phyloP scores from a whole-genome alignment of 169 alveolate species.

The Cryptosporidium parvum region DNA sequence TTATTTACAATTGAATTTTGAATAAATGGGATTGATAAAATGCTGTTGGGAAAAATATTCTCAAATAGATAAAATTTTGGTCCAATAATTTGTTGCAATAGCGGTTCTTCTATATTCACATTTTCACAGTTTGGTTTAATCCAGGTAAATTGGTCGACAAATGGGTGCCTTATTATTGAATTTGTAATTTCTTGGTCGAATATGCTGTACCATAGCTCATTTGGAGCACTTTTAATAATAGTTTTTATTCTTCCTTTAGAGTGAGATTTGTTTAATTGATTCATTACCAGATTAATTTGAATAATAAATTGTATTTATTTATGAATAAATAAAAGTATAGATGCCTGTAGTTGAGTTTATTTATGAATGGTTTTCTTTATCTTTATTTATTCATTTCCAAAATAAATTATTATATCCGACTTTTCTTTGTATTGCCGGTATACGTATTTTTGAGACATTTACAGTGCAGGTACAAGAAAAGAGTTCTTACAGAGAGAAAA shows the following conservation, averaged over 20 bases:
- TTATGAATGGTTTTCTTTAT: neutral
- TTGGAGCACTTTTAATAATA: slow-evolving; percentile 7
- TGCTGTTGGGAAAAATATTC: slow-evolving; percentile 48
- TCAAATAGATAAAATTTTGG: slow-evolving; percentile 37
- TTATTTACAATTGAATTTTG: slow-evolving; percentile 28
- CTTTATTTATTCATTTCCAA: neutral
- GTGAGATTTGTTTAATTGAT: slow-evolving; percentile 15
- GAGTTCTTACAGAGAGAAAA: neutral
- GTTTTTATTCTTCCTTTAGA: slow-evolving; percentile 37
- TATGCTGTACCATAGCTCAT: slow-evolving; percentile 10
- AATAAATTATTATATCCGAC: neutral
- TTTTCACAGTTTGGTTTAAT: slow-evolving; percentile 36
- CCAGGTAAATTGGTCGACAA: slow-evolving; percentile 41
- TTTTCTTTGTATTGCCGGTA: slow-evolving; percentile 11
- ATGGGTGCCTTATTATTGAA: slow-evolving; percentile 17
- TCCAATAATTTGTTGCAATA: neutral
- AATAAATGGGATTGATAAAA: slow-evolving; percentile 53
- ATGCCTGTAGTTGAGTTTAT: neutral
- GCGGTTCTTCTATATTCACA: neutral
- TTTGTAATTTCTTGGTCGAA: slow-evolving; percentile 52
- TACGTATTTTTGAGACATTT: slow-evolving; percentile 45
- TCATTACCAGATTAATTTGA: slow-evolving; percentile 1
- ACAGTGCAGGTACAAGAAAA: slow-evolving; percentile 1
- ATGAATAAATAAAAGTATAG: neutral
- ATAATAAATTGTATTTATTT: neutral